These are phyloP conservation scores for Aspergillus baeticus DNA, from an alignment of 495 filamentous ascomycete genomes.

Conservation along the genomic window DNA sequence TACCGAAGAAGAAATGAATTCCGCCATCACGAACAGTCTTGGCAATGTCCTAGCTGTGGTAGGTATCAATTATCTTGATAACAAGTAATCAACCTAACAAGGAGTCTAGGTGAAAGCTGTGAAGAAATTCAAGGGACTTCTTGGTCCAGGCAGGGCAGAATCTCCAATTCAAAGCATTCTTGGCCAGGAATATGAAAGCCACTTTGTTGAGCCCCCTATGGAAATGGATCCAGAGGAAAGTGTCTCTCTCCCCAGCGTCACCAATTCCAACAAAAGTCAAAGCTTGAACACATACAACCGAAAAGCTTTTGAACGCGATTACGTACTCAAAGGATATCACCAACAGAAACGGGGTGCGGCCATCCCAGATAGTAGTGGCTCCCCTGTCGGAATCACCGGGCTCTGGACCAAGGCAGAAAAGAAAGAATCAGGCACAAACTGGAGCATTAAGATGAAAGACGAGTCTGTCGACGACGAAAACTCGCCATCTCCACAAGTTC, in stretches of 20 bases:
- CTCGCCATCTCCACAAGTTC: conserved; percentile 29
- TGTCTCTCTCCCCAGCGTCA: conserved; percentile 23
- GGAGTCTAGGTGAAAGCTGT: conserved; percentile 86
- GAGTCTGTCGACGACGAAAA: conserved; percentile 23
- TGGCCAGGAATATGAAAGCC: conserved; percentile 47
- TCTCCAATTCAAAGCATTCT: conserved; percentile 56
- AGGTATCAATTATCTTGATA: no score
- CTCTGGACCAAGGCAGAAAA: conserved; percentile 23
- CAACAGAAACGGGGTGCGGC: conserved; percentile 22
- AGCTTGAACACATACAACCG: conserved; percentile 54
- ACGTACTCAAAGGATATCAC: conserved; percentile 52
- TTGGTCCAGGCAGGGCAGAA: conserved; percentile 44
- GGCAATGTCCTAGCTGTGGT: conserved; percentile 80
- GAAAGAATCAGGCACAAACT: conserved; percentile 31
- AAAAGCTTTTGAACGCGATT: conserved; percentile 42
- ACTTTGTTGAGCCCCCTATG: conserved; percentile 56
- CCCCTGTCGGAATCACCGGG: conserved; percentile 18
- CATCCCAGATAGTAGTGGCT: conserved; percentile 20
- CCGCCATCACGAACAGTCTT: conserved; percentile 87
- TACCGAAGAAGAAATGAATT: conserved; percentile 84
- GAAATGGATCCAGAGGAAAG: conserved; percentile 51
- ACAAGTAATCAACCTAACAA: no score
- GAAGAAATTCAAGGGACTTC: conserved; percentile 73
- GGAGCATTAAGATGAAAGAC: conserved; percentile 20
- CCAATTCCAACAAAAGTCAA: conserved; percentile 34